Conservation (phyloP, 2,329 filamentous ascomycete genomes). For the Fusarium paranaense region DNA sequence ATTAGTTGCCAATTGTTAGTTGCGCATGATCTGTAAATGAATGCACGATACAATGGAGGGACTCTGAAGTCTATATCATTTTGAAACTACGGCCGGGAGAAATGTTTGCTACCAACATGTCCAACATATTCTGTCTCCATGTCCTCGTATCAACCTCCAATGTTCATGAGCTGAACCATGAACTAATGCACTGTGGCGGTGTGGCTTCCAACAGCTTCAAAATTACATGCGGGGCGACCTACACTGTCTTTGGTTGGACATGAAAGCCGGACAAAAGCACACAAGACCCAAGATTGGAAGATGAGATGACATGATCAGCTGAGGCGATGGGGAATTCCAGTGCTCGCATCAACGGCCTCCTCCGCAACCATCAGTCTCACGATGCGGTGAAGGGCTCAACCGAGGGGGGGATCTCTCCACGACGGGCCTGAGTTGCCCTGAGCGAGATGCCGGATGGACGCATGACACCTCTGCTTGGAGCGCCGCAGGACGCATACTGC, state of each 20-base stretch:
- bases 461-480: constrained; percentile 35
- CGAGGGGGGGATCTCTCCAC: constrained; percentile 23
- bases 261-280: constrained; percentile 8
- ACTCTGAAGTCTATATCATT: background rate
- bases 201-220: constrained; percentile 31
- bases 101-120: background rate
- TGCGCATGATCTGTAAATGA: background rate
- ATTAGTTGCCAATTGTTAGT: background rate
- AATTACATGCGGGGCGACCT: constrained; percentile 14
- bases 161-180: background rate
- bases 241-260: constrained; percentile 1
- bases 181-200: constrained; percentile 22
- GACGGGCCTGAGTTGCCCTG: background rate
- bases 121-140: background rate
- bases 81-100: background rate
- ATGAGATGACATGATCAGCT: constrained; percentile 29
- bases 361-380: constrained; percentile 21
- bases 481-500: constrained; percentile 29
- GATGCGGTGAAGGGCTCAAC: constrained; percentile 33
- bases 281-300: constrained; percentile 21
- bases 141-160: background rate
- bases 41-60: background rate
- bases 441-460: constrained; percentile 27
- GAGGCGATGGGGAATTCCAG: constrained; percentile 22
- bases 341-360: constrained; percentile 19